These are phyloP conservation scores for Fusarium piperis DNA, from an alignment of 2,329 filamentous ascomycete genomes.

Conservation along the genomic window DNA sequence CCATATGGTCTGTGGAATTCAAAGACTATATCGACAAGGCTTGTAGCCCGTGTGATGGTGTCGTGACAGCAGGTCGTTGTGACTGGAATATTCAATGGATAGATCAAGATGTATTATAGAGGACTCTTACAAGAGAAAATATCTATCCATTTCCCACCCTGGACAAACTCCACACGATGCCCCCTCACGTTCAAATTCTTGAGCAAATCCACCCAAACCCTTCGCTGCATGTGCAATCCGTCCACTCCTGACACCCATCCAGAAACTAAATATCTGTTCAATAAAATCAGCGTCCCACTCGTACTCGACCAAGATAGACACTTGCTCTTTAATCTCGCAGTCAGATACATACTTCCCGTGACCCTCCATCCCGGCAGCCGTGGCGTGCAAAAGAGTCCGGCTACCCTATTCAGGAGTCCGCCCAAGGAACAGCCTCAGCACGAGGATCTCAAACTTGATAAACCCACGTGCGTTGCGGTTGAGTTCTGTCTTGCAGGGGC, in stretches of 20 bases:
- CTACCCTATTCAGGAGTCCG: neutral
- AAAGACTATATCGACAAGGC: neutral
- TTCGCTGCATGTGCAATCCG: neutral
- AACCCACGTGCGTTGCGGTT: conserved; percentile 20
- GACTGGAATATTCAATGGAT: too few species aligned
- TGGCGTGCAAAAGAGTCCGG: conserved; percentile 41
- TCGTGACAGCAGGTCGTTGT: neutral
- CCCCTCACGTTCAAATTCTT: neutral
- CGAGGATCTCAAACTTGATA: conserved; percentile 12
- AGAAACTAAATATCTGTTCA: neutral
- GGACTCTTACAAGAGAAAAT: neutral
- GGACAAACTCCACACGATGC: neutral
- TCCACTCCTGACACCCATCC: neutral
- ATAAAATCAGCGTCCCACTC: neutral
- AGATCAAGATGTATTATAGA: neutral
- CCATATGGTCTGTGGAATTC: neutral
- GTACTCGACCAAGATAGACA: neutral
- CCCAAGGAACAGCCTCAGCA: neutral
- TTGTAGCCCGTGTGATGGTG: neutral
- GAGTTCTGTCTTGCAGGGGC: conserved; percentile 42
- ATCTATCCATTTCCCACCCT: neutral
- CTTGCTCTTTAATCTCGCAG: conserved; percentile 44
- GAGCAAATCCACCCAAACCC: neutral
- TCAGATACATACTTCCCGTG: conserved; percentile 41
- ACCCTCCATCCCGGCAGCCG: conserved; percentile 37